Percentiles rank a stretch among this genome's conserved stretches.
phyloP scores from a whole-genome alignment of 2,329 filamentous ascomycete species.

The Amesomyces nigricolor region DNA sequence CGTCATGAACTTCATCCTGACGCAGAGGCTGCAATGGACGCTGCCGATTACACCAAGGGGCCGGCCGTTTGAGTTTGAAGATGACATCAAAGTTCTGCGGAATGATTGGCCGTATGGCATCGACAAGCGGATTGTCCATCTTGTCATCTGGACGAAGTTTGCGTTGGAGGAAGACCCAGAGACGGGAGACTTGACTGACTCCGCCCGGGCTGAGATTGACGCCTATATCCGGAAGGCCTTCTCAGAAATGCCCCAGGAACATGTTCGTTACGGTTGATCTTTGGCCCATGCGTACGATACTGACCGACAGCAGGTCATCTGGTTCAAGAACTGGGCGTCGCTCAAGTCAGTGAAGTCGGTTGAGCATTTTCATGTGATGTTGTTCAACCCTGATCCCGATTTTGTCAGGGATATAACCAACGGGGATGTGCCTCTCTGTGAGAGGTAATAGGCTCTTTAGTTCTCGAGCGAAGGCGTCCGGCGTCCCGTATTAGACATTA shows the following conservation, averaged over 20 bases:
- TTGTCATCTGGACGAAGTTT: slow-evolving; percentile 94
- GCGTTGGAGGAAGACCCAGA: slow-evolving; percentile 60
- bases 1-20: slow-evolving; percentile 70
- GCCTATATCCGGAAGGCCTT: slow-evolving; percentile 66
- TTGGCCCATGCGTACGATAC: slow-evolving; percentile 1
- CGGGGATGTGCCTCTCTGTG: slow-evolving; percentile 63
- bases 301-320: slow-evolving; percentile 42
- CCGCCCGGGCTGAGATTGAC: slow-evolving; percentile 60
- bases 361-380: slow-evolving; percentile 94
- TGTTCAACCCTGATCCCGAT: slow-evolving; percentile 65
- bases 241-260: slow-evolving; percentile 45
- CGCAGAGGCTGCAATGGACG: slow-evolving; percentile 64
- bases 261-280: slow-evolving; percentile 39
- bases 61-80: slow-evolving; percentile 40
- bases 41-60: slow-evolving; percentile 34
- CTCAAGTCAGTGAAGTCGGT: slow-evolving; percentile 82
- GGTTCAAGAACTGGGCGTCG: slow-evolving; percentile 86
- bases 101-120: slow-evolving; percentile 97
- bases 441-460: slow-evolving; percentile 29
- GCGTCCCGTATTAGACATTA: background rate
- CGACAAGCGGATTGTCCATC: slow-evolving; percentile 69
- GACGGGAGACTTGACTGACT: slow-evolving; percentile 62
- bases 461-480: background rate
- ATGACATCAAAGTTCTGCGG: slow-evolving; percentile 67
- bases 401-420: slow-evolving; percentile 68